Conservation (phyloP, 1,284 basidiomycete genomes). For the Microstroma glucosiphilum region DNA sequence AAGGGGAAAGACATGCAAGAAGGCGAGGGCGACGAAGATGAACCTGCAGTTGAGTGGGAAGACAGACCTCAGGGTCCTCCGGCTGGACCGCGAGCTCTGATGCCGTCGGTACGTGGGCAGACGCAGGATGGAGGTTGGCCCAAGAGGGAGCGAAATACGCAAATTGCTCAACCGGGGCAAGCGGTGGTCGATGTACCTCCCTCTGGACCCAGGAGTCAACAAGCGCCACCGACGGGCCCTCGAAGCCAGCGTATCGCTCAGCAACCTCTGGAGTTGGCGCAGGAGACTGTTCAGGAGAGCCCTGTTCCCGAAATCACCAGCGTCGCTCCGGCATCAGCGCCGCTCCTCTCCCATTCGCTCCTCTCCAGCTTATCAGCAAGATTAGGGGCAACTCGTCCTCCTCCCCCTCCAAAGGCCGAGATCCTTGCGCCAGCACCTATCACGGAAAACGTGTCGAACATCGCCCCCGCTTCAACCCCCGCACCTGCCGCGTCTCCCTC, state of each 20-base stretch:
- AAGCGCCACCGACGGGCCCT: not conserved
- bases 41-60: not conserved
- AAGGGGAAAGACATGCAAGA: slow-evolving; percentile 7
- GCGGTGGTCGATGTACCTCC: not conserved
- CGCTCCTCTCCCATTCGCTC: not conserved
- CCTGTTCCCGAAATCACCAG: not conserved
- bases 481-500: not conserved
- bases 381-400: not conserved
- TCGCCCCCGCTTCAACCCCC: not conserved
- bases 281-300: too few species aligned
- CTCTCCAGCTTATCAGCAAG: slow-evolving; percentile 5
- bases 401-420: not conserved
- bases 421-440: not conserved
- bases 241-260: not conserved
- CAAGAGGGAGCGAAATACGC: not conserved
- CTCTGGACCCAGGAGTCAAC: not conserved
- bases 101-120: not conserved
- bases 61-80: too few species aligned
- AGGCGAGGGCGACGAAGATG: not conserved
- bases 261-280: too few species aligned
- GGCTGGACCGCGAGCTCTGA: too few species aligned
- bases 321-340: not conserved
- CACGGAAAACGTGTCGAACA: not conserved
- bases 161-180: not conserved
- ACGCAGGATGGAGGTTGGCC: not conserved